These are phyloP conservation scores for Suhomyces pyralidae DNA, from an alignment of 805 yeast species.

Conservation along the genomic window DNA sequence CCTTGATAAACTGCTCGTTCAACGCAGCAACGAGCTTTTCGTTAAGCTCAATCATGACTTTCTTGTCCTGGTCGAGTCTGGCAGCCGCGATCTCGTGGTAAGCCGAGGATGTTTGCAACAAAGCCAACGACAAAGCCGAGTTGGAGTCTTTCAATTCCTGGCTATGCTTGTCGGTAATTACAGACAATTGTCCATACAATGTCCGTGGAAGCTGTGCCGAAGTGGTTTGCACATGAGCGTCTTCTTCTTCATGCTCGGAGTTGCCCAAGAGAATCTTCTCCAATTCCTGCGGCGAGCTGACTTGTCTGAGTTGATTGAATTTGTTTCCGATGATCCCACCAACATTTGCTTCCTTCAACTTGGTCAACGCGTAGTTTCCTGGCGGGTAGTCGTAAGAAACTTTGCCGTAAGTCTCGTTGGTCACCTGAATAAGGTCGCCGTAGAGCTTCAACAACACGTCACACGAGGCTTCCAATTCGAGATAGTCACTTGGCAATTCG, in stretches of 20 bases:
- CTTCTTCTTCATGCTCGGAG: slow-evolving; percentile 13
- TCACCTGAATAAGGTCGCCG: slow-evolving; percentile 44
- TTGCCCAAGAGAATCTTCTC: slow-evolving; percentile 52
- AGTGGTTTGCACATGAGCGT: slow-evolving; percentile 29
- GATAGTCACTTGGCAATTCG: slow-evolving; percentile 72
- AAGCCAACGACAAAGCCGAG: slow-evolving; percentile 50
- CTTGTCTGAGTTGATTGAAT: slow-evolving; percentile 58
- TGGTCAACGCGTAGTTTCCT: slow-evolving; percentile 42
- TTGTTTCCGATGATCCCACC: slow-evolving; percentile 55
- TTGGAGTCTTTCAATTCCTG: slow-evolving; percentile 45
- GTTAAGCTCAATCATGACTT: slow-evolving; percentile 59
- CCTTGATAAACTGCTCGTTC: slow-evolving; percentile 57
- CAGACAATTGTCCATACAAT: slow-evolving; percentile 66
- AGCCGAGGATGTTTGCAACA: slow-evolving; percentile 52
- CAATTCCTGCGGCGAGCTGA: slow-evolving; percentile 64
- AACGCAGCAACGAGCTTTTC: slow-evolving; percentile 50
- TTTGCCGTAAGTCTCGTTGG: slow-evolving; percentile 59
- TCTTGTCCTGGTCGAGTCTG: slow-evolving; percentile 66
- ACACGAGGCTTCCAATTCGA: slow-evolving; percentile 61
- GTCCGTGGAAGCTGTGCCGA: slow-evolving; percentile 58
- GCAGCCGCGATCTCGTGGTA: slow-evolving; percentile 64
- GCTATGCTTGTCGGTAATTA: slow-evolving; percentile 51
- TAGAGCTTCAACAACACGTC: slow-evolving; percentile 63
- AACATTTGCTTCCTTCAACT: slow-evolving; percentile 65
- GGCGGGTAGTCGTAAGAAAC: slow-evolving; percentile 85